phyloP scores from a whole-genome alignment of 2,329 filamentous ascomycete genomes.

The Sporothrix phasma region DNA sequence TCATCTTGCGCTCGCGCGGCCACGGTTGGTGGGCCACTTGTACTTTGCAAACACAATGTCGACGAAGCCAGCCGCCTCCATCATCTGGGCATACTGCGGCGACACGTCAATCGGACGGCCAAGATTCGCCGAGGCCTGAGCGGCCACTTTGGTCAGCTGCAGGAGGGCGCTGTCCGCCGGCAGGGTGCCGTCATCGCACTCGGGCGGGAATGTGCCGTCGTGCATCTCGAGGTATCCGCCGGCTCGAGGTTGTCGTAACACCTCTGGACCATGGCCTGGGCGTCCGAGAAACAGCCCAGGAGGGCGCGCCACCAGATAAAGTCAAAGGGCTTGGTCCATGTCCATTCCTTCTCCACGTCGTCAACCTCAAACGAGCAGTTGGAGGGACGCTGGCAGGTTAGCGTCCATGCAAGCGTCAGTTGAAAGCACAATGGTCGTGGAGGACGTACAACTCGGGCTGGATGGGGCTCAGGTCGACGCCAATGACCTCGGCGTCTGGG shows the following conservation, averaged over 20 bases:
- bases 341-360: conserved; percentile 22
- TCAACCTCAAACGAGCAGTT: conserved; percentile 20
- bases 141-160: conserved; percentile 1
- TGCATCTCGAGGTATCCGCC: conserved; percentile 21
- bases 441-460: conserved; percentile 17
- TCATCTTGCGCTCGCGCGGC: conserved; percentile 24
- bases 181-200: conserved; percentile 20
- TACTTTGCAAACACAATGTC: conserved; percentile 22
- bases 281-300: conserved; percentile 19
- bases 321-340: conserved; percentile 19
- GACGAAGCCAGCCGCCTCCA: conserved; percentile 24
- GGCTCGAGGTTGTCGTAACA: conserved; percentile 20
- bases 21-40: conserved; percentile 25
- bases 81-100: conserved; percentile 19
- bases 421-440: background rate
- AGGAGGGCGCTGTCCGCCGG: conserved; percentile 11
- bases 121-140: conserved; percentile 14
- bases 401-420: background rate
- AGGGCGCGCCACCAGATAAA: conserved; percentile 20
- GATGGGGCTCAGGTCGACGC: conserved; percentile 20
- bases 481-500: conserved; percentile 20
- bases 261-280: conserved; percentile 16
- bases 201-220: conserved; percentile 18
- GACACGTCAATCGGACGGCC: conserved; percentile 18
- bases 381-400: conserved; percentile 9